Percentiles rank a stretch among this genome's conserved stretches.
Evolutionary conservation across 768 basidiomycete species (phyloP).

Genomic region (Termitomyces sp.): DNA sequence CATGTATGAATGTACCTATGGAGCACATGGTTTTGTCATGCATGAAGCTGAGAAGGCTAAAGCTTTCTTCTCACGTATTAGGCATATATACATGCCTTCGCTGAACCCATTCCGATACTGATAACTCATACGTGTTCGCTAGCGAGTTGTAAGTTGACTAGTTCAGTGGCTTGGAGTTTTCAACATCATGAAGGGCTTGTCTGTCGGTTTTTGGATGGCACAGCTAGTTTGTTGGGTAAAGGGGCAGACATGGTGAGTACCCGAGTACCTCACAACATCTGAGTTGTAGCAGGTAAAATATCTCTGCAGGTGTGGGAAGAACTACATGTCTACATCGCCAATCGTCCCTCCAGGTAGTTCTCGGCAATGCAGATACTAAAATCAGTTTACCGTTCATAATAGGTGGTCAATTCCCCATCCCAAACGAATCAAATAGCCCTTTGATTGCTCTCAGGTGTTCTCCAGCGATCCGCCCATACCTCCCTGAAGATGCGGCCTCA

Average conservation of each 20-base stretch:
- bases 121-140: not conserved
- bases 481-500: constrained; percentile 41
- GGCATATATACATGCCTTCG: not conserved
- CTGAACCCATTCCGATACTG: not conserved
- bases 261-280: not conserved
- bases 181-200: not conserved
- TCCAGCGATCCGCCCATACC: constrained; percentile 55
- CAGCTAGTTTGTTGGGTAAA: not conserved
- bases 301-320: constrained; percentile 48
- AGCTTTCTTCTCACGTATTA: constrained; percentile 8
- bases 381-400: constrained; percentile 5
- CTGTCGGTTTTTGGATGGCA: not conserved
- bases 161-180: not conserved
- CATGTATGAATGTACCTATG: no score
- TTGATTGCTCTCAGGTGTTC: constrained; percentile 54
- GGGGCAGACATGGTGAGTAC: constrained; percentile 16
- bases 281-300: constrained; percentile 12
- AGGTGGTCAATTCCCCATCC: constrained; percentile 41
- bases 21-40: not conserved
- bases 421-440: constrained; percentile 30
- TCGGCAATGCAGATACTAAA: not conserved
- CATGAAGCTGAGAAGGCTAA: not conserved
- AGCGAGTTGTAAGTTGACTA: not conserved
- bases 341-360: constrained; percentile 36
- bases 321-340: constrained; percentile 41